Percentiles rank a stretch among this genome's conserved stretches.
These are phyloP conservation scores for Penicillium pancosmium DNA, from an alignment of 495 filamentous ascomycete genomes.

Conservation along the genomic window DNA sequence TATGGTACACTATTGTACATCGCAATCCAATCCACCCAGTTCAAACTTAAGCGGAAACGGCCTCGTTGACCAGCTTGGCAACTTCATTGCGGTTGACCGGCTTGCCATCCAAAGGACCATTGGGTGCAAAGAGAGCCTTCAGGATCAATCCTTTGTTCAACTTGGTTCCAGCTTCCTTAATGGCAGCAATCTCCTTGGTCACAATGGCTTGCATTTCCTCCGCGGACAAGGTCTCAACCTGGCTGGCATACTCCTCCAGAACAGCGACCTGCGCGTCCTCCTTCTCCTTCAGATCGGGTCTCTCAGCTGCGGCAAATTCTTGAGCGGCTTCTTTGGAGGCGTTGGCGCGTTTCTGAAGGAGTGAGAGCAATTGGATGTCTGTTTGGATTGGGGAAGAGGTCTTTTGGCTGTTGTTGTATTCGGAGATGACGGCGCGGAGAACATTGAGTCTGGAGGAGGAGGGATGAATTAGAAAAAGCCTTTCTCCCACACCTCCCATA, in stretches of 20 bases:
- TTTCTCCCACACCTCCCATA: no score
- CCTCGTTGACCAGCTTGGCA: conserved; percentile 49
- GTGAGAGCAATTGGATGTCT: conserved; percentile 59
- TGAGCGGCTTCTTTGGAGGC: conserved; percentile 51
- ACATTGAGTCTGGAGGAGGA: conserved; percentile 51
- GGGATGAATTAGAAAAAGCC: no score
- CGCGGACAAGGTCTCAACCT: conserved; percentile 51
- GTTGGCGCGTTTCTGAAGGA: conserved; percentile 58
- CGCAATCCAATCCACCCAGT: conserved; percentile 8
- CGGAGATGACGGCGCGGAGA: conserved; percentile 61
- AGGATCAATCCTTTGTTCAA: conserved; percentile 49
- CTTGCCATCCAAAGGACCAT: conserved; percentile 55
- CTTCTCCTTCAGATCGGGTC: conserved; percentile 59
- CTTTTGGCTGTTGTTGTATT: conserved; percentile 64
- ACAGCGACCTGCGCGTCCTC: conserved; percentile 59
- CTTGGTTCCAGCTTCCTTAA: conserved; percentile 48
- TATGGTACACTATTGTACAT: conserved; percentile 19
- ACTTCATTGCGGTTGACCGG: conserved; percentile 55
- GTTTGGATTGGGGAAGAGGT: conserved; percentile 58
- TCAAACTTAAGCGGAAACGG: conserved; percentile 24
- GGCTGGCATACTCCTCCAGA: conserved; percentile 58
- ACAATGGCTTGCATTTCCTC: conserved; percentile 55
- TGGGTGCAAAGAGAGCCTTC: conserved; percentile 49
- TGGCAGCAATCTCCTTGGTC: conserved; percentile 39
- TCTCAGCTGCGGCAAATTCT: conserved; percentile 53